Percentiles rank a stretch among this genome's conserved stretches.
Conservation (phyloP, 164 flowering plant genomes). For the Tinospora cordifolia region DNA sequence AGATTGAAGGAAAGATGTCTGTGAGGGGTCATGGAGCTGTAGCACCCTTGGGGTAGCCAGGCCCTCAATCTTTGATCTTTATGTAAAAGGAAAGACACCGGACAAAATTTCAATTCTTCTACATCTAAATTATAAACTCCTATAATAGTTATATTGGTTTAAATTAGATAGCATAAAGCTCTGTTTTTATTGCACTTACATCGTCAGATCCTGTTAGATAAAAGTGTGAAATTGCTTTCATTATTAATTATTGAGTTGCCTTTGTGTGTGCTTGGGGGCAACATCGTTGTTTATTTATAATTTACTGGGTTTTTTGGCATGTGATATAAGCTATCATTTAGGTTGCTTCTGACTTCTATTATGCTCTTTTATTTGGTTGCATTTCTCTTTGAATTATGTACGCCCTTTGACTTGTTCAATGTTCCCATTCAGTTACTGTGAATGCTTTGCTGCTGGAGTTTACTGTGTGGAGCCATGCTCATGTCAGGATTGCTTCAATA, state of each 20-base stretch:
- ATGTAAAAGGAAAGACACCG: background rate
- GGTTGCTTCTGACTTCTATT: no score
- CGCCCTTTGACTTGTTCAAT: slow-evolving; percentile 6
- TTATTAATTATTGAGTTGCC: background rate
- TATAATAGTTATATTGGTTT: no score
- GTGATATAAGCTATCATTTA: no score
- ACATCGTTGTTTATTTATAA: no score
- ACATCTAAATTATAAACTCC: background rate
- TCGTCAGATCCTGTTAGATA: background rate
- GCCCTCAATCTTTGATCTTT: background rate
- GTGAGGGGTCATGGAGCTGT: background rate
- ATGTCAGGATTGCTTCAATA: slow-evolving; percentile 77
- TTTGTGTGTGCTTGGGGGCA: no score
- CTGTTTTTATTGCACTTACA: background rate
- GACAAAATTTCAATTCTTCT: background rate
- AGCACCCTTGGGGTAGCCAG: background rate
- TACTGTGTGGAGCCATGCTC: slow-evolving; percentile 87
- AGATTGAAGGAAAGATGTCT: background rate
- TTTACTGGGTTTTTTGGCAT: no score
- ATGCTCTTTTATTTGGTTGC: background rate
- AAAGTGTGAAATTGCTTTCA: background rate
- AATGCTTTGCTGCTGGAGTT: slow-evolving; percentile 94
- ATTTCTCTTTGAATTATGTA: background rate
- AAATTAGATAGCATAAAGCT: no score
- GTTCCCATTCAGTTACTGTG: slow-evolving; percentile 63